A percentile compares a stretch with the other conserved stretches of the same genome.
phyloP scores from a whole-genome alignment of 345 rosid genomes.

The Rhodomyrtus tomentosa region DNA sequence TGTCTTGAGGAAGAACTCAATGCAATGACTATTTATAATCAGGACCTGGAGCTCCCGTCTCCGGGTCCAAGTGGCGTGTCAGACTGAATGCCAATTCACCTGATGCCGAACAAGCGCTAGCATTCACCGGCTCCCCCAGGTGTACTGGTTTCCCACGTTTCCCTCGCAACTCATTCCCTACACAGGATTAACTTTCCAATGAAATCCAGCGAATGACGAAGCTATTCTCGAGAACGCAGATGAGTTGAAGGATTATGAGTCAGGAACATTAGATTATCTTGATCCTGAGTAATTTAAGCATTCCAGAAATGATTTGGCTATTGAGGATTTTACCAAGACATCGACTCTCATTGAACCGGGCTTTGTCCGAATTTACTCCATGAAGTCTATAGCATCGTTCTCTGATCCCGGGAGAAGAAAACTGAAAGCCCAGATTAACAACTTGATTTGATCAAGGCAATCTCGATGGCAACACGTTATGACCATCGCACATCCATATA shows the following conservation, averaged over 20 bases:
- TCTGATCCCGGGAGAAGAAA: neutral
- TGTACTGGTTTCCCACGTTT: constrained; percentile 48
- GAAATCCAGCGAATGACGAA: neutral
- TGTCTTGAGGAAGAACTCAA: constrained; percentile 59
- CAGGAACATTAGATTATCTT: neutral
- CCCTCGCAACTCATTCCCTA: constrained; percentile 14
- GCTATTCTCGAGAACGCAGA: neutral
- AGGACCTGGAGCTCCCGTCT: constrained; percentile 58
- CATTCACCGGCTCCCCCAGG: constrained; percentile 39
- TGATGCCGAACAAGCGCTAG: constrained; percentile 12
- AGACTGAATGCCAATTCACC: constrained; percentile 45
- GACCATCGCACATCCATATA: neutral
- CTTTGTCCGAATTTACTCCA: neutral
- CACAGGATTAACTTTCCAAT: neutral
- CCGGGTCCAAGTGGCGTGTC: constrained; percentile 42
- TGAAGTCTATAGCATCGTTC: neutral
- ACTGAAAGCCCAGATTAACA: neutral
- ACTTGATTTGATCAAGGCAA: neutral
- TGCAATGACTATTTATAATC: constrained; percentile 43
- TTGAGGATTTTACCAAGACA: neutral
- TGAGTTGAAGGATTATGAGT: neutral
- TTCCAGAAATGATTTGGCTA: neutral
- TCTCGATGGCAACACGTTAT: too few relatives aligned
- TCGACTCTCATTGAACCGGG: neutral
- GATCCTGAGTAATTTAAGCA: neutral